Conservation (phyloP, 805 yeast genomes). For the Saturnispora diversa region DNA sequence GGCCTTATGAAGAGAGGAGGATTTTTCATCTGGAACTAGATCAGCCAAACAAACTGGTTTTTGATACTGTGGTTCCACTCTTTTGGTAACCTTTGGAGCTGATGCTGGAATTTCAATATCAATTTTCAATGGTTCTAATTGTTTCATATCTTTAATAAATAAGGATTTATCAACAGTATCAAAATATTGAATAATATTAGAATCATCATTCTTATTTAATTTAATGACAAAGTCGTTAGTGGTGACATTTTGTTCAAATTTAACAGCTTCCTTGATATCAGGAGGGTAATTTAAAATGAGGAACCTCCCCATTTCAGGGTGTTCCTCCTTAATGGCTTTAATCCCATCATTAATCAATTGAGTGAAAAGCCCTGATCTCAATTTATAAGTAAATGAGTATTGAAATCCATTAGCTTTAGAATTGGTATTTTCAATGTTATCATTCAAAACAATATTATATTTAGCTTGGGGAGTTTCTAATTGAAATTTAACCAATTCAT, state of each 20-base stretch:
- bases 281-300: slow-evolving; percentile 53
- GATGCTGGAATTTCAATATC: background rate
- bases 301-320: slow-evolving; percentile 38
- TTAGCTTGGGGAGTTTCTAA: slow-evolving; percentile 29
- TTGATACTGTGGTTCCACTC: background rate
- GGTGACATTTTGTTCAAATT: slow-evolving; percentile 64
- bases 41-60: slow-evolving; percentile 4
- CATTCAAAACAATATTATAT: slow-evolving; percentile 47
- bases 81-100: background rate
- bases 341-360: slow-evolving; percentile 37
- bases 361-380: slow-evolving; percentile 41
- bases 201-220: slow-evolving; percentile 28
- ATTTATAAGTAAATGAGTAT: slow-evolving; percentile 26
- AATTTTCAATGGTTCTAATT: slow-evolving; percentile 10
- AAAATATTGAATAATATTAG: slow-evolving; percentile 55
- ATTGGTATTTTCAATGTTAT: slow-evolving; percentile 26
- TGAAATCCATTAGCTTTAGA: slow-evolving; percentile 24
- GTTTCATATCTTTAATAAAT: slow-evolving; percentile 17
- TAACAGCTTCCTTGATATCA: slow-evolving; percentile 56
- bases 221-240: slow-evolving; percentile 36
- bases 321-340: slow-evolving; percentile 19
- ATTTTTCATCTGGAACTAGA: slow-evolving; percentile 11
- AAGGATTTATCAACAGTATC: slow-evolving; percentile 53
- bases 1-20: slow-evolving; percentile 17
- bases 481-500: slow-evolving; percentile 39